phyloP scores from a whole-genome alignment of 805 yeast species.

The Priceomyces carsonii region DNA sequence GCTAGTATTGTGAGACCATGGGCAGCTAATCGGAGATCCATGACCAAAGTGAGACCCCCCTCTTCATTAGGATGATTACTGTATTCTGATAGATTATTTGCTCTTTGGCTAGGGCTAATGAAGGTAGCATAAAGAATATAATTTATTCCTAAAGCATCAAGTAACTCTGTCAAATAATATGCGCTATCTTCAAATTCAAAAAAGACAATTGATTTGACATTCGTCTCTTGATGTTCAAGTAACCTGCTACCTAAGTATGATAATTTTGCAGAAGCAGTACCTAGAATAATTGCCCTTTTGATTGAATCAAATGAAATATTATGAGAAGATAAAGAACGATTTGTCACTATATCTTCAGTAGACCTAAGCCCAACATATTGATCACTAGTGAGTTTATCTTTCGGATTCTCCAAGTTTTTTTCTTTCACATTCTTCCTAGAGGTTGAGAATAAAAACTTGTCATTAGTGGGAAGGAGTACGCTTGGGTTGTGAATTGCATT shows the following conservation, averaged over 20 bases:
- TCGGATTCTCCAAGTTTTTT: background rate
- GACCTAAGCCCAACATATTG: slow-evolving; percentile 20
- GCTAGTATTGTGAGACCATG: slow-evolving; percentile 69
- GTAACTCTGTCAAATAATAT: slow-evolving; percentile 61
- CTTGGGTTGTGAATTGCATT: slow-evolving; percentile 7
- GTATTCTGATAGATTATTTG: slow-evolving; percentile 53
- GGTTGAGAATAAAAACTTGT: slow-evolving; percentile 2
- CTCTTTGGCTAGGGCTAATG: slow-evolving; percentile 50
- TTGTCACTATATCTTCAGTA: slow-evolving; percentile 24
- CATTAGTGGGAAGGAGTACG: background rate
- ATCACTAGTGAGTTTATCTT: slow-evolving; percentile 13
- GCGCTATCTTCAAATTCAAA: slow-evolving; percentile 75
- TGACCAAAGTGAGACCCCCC: slow-evolving; percentile 56
- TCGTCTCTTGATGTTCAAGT: slow-evolving; percentile 48
- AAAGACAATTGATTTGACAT: slow-evolving; percentile 60
- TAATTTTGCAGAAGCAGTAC: slow-evolving; percentile 64
- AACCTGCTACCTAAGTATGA: slow-evolving; percentile 59
- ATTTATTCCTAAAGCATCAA: slow-evolving; percentile 60
- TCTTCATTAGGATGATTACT: slow-evolving; percentile 33
- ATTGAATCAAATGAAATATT: slow-evolving; percentile 15
- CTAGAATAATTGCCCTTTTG: slow-evolving; percentile 46
- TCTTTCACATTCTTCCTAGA: background rate
- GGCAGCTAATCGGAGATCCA: slow-evolving; percentile 68
- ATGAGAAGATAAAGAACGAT: slow-evolving; percentile 8
- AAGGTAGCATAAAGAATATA: slow-evolving; percentile 68